Evolutionary conservation across 345 rosid species (phyloP), one percentile per base, ranked within the genome.

Genomic region (Boechera divaricarpa): DNA sequence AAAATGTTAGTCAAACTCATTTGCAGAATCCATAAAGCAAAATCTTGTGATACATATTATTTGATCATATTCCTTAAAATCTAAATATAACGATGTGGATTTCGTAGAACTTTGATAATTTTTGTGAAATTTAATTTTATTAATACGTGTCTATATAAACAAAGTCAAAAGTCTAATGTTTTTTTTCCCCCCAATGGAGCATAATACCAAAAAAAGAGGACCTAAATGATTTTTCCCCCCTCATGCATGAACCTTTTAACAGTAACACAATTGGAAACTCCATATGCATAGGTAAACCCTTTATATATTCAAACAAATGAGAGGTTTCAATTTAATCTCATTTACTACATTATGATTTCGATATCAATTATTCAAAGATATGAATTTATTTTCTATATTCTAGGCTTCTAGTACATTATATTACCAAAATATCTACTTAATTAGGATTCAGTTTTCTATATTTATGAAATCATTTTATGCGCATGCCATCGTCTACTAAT

Each of bases 401-500:
- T 6, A 5, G 8, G 1, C 8, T 6, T 35, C 2, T 44, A 44
- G 6, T 44, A 44, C 44, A 42, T 42, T 13, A 41, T 16, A 45
- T 8, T 1, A 60, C 51, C 42, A 75, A 13, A 59, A 49, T 38
- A n/a, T 49, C 31, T 68, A 68, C 79, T 68, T 58, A 2, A 38
- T 36, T 16, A 47, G 52, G 57, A 67, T 75, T 67, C 29, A 11
- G 15, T 6, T 55, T 35, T 56, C 56, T 45, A 8, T 56, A 33
- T 12, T 61, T 29, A 55, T 47, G 41, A 36, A 28, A 57, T 36
- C 29, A 58, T 48, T 11, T 29, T 21, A 56, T 15, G 29, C 64
- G 71, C 57, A 33, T 64, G 57, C 56, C 28, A 44, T 32, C 21
- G 8, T 66, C 51, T 66, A 57, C 48, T 67, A 67, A 58, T 75